Conservation (phyloP, 2,329 filamentous ascomycete genomes). For the Phialocephala sp. region DNA sequence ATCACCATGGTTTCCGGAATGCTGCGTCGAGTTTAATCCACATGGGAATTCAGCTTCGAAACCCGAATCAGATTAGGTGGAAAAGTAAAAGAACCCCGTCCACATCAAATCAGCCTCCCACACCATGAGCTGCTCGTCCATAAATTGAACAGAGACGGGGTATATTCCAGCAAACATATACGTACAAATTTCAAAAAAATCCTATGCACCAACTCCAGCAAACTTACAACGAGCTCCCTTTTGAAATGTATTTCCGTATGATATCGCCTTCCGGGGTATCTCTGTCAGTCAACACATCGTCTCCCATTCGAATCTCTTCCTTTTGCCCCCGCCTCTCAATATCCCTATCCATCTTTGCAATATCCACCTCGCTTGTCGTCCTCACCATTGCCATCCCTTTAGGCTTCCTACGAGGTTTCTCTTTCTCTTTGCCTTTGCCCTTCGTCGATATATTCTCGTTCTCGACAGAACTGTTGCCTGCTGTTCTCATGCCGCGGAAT, state of each 20-base stretch:
- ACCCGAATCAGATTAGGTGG: neutral
- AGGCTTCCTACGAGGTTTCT: slow-evolving; percentile 19
- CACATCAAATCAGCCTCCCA: neutral
- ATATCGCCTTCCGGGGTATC: slow-evolving; percentile 25
- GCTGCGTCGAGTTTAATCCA: too few relatives aligned
- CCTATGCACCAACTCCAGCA: neutral
- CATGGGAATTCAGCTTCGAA: too few relatives aligned
- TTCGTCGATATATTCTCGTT: slow-evolving; percentile 13
- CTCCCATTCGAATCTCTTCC: slow-evolving; percentile 5
- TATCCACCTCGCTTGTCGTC: slow-evolving; percentile 32
- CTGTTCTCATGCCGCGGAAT: slow-evolving; percentile 51
- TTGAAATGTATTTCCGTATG: slow-evolving; percentile 25
- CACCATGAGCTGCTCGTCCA: neutral
- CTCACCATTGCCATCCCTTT: slow-evolving; percentile 18
- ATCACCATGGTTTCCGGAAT: too few relatives aligned
- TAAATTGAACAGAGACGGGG: neutral
- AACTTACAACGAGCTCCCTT: slow-evolving; percentile 35
- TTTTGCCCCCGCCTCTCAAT: neutral
- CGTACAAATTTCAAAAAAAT: neutral
- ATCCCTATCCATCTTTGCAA: slow-evolving; percentile 21
- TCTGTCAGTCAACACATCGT: neutral
- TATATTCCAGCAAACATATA: slow-evolving; percentile 4
- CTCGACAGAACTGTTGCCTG: slow-evolving; percentile 39
- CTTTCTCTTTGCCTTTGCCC: slow-evolving; percentile 30
- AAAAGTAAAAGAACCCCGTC: neutral